Conservation (phyloP, 441 rosid species). For the Erysimum pusillum region DNA sequence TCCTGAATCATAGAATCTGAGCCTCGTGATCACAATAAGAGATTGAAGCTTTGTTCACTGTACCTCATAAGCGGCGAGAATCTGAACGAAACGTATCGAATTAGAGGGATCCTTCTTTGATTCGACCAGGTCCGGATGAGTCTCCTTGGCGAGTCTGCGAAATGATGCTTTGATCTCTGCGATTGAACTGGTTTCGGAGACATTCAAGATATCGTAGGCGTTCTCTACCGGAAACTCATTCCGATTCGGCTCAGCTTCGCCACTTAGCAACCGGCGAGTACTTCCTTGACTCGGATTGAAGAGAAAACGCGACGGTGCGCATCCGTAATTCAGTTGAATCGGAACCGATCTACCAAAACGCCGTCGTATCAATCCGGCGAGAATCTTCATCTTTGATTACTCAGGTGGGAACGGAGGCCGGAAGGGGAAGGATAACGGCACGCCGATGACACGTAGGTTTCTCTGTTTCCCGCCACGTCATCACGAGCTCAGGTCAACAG, state of each 20-base stretch:
- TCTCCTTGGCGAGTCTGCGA: conserved; percentile 83
- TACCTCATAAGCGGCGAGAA: conserved; percentile 96
- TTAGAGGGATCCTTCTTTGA: conserved; percentile 53
- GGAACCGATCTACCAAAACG: conserved; percentile 39
- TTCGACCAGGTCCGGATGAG: conserved; percentile 84
- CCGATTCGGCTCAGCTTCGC: conserved; percentile 57
- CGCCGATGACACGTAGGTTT: conserved; percentile 26
- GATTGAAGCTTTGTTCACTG: not conserved
- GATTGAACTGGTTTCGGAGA: conserved; percentile 73
- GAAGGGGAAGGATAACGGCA: conserved; percentile 1
- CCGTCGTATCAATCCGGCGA: conserved; percentile 48
- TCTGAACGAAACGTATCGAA: conserved; percentile 77
- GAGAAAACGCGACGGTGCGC: conserved; percentile 24
- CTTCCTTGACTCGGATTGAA: conserved; percentile 40
- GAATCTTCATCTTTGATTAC: conserved; percentile 44
- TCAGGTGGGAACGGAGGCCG: not conserved
- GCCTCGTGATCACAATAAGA: too few species aligned
- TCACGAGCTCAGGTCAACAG: conserved; percentile 1
- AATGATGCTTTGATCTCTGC: conserved; percentile 89
- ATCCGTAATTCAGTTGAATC: conserved; percentile 37
- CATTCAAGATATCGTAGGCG: conserved; percentile 81
- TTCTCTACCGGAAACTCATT: conserved; percentile 66
- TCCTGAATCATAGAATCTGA: too few species aligned
- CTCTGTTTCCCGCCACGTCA: conserved; percentile 33
- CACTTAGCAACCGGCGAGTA: conserved; percentile 52